These are phyloP conservation scores for Aspergillus sp. DNA, from an alignment of 2,329 filamentous ascomycete genomes.

Conservation along the genomic window DNA sequence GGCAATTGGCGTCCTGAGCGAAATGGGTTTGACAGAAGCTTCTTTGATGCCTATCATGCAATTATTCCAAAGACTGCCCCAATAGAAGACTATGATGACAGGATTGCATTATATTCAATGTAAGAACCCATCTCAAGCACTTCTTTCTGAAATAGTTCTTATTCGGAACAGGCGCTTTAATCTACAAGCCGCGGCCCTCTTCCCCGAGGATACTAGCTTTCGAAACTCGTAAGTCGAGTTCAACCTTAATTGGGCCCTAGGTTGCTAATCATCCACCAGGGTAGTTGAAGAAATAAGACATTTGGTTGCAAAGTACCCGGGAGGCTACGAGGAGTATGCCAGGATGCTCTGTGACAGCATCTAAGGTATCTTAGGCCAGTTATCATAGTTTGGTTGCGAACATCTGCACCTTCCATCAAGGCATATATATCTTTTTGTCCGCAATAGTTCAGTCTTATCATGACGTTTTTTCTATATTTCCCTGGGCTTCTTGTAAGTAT, in stretches of 20 bases:
- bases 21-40: slow-evolving; percentile 30
- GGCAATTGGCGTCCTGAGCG: slow-evolving; percentile 31
- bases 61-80: slow-evolving; percentile 23
- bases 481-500: too few species aligned
- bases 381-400: too few species aligned
- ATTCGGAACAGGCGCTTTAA: background rate
- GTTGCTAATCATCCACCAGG: background rate
- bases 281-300: background rate
- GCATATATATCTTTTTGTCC: too few species aligned
- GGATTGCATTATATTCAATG: slow-evolving; percentile 31
- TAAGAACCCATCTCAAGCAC: slow-evolving; percentile 12
- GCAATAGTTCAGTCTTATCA: too few species aligned
- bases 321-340: background rate
- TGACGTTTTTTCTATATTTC: too few species aligned
- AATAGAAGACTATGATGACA: slow-evolving; percentile 29
- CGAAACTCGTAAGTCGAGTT: background rate
- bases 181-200: background rate
- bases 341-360: background rate
- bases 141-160: background rate
- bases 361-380: too few species aligned
- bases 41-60: slow-evolving; percentile 29
- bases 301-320: background rate
- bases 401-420: too few species aligned
- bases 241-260: accelerated
- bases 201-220: background rate